Evolutionary conservation across 345 rosid genomes (phyloP).

Genomic region (Lumnitzera racemosa): DNA sequence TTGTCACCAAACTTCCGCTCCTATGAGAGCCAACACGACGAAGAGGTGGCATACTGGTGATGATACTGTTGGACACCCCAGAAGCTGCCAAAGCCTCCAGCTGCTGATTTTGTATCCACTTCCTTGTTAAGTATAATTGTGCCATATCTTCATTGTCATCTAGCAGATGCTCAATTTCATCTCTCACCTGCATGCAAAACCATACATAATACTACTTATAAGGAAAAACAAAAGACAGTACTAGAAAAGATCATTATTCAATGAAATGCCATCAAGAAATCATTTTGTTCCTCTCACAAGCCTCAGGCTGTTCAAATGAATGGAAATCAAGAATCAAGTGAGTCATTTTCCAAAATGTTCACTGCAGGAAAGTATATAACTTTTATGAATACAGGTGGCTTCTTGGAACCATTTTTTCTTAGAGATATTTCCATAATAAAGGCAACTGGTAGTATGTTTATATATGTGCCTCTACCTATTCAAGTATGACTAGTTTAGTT

Average conservation of each 20-base stretch:
- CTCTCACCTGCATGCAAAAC: constrained; percentile 57
- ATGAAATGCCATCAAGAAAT: neutral
- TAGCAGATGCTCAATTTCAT: constrained; percentile 75
- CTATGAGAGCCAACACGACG: constrained; percentile 44
- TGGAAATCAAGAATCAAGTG: no score
- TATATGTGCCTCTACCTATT: neutral
- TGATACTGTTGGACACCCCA: constrained; percentile 35
- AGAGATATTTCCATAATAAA: no score
- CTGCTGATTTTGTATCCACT: constrained; percentile 73
- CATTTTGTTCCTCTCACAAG: no score
- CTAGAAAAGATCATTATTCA: neutral
- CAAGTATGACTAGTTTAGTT: no score
- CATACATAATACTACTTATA: neutral
- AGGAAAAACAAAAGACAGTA: neutral
- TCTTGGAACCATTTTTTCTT: no score
- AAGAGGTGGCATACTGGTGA: constrained; percentile 21
- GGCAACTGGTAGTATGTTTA: neutral
- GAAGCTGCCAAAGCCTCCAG: constrained; percentile 41
- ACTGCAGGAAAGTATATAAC: no score
- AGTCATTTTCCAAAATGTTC: no score
- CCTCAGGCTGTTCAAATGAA: no score
- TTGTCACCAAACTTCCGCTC: constrained; percentile 56
- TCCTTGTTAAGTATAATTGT: constrained; percentile 70
- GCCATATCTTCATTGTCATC: constrained; percentile 95
- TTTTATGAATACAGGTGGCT: no score